Evolutionary conservation across 2,329 filamentous ascomycete species (phyloP), one percentile per base, ranked within the genome.

Genomic region (Tympanopsis confertula): DNA sequence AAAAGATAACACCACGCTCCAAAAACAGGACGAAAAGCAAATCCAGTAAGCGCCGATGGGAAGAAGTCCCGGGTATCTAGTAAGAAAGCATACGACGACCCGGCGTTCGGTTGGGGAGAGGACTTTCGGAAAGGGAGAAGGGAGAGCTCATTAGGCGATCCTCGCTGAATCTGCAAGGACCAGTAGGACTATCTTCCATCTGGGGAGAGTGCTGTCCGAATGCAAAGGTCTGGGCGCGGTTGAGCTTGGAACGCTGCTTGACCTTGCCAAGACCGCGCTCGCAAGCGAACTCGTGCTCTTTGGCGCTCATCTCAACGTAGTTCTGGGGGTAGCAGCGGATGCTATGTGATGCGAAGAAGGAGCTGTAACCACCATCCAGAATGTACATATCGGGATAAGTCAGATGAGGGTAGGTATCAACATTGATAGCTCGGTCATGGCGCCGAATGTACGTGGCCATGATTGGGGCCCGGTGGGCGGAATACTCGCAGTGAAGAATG

Each of bases 351-450:
- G 74, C 66, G 57, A 89, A 98, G 68, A 98, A 98, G 19, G 78
- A 78, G 58, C 87, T 94, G 65, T 98, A 98, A 32, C 91, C 91
- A 42, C 91, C 91, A 47, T 96, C 87, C 29, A 98, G 69, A 50
- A 98, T 94, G 59, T 98, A 98, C 46, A 96, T 79, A 57, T 98
- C 91, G 2, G 91, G 91, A 53, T 94, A 98, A n/a, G 82, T 87
- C 42, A 98, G 75, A 42, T 71, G 74, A 14, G 91, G 91, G 54
- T 96, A 98, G 46, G 74, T 72, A 57, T 91, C 86, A 38, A 78
- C 77, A 58, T 98, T 98, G 53, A 78, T 69, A 26, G 78, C 77
- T 42, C 91, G 86, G 59, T 98, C 91, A 54, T 86, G 79, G 42
- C 86, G 81, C 47, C 91, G 88, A 43, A 98, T 78, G 58, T 87